Percentiles rank a stretch among this genome's conserved stretches.
These are phyloP conservation scores for Microbotryum saponariae DNA, from an alignment of 1,284 basidiomycete genomes.

Conservation along the genomic window DNA sequence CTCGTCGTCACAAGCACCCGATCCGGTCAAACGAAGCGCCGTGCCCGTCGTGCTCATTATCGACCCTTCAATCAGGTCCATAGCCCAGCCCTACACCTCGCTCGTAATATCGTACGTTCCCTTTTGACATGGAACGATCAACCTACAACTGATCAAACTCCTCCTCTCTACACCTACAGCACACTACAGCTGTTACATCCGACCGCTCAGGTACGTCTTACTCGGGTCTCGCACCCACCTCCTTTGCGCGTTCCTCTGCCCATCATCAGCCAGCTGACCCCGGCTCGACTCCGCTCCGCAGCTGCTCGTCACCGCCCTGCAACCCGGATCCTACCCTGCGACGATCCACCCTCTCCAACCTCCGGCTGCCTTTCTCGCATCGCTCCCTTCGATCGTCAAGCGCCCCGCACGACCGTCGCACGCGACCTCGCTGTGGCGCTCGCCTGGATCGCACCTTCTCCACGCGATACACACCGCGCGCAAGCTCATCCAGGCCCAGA, in stretches of 20 bases:
- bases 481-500: slow-evolving; percentile 15
- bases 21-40: slow-evolving; percentile 8
- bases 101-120: slow-evolving; percentile 17
- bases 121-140: too few species aligned
- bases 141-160: too few species aligned
- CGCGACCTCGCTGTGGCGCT: slow-evolving; percentile 24
- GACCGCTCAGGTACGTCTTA: slow-evolving; percentile 6
- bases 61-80: slow-evolving; percentile 5
- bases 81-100: slow-evolving; percentile 12
- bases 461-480: slow-evolving; percentile 26
- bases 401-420: slow-evolving; percentile 18
- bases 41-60: slow-evolving; percentile 27
- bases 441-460: slow-evolving; percentile 15
- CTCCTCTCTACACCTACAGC: background rate
- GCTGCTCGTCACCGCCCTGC: slow-evolving; percentile 25
- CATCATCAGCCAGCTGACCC: background rate
- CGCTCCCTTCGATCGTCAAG: slow-evolving; percentile 20
- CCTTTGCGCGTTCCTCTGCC: background rate
- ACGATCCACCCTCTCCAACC: slow-evolving; percentile 28
- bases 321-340: slow-evolving; percentile 16
- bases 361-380: slow-evolving; percentile 21
- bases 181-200: slow-evolving; percentile 19
- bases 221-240: background rate
- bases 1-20: too few species aligned
- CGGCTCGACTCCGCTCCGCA: background rate